These are phyloP conservation scores for Pseudonitzschia multistriata DNA, from an alignment of 108 stramenopile species.

Conservation along the genomic window DNA sequence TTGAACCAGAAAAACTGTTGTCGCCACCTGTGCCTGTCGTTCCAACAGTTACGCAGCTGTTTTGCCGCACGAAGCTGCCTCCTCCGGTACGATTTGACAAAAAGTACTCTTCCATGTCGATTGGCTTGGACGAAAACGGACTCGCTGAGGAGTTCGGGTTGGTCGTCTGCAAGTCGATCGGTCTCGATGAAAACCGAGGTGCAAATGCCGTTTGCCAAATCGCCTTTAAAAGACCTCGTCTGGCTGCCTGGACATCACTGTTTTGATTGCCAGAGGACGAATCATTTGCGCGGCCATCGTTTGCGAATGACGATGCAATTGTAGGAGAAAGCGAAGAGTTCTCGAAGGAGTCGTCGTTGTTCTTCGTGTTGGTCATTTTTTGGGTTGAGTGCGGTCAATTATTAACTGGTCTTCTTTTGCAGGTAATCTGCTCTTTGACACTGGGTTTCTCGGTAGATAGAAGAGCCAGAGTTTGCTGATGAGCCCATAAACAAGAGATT, in stretches of 20 bases:
- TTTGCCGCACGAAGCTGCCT: slow-evolving; percentile 11
- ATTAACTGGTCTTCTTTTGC: too few relatives aligned
- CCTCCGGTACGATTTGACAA: neutral
- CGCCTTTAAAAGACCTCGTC: slow-evolving; percentile 21
- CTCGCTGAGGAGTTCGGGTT: neutral
- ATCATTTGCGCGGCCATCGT: neutral
- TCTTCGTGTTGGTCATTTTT: too few relatives aligned
- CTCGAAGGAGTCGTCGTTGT: neutral
- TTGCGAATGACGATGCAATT: slow-evolving; percentile 1
- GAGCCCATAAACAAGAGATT: too few relatives aligned
- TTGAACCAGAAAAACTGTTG: neutral
- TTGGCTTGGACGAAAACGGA: slow-evolving; percentile 7
- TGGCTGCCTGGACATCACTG: slow-evolving; percentile 6
- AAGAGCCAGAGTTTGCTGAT: too few relatives aligned
- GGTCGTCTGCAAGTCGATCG: slow-evolving; percentile 12
- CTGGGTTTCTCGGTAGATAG: too few relatives aligned
- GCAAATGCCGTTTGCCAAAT: slow-evolving; percentile 27
- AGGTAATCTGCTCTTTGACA: too few relatives aligned
- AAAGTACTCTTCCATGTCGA: slow-evolving; percentile 28
- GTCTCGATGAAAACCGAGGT: slow-evolving; percentile 27
- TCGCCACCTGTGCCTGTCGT: neutral
- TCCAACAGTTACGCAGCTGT: neutral
- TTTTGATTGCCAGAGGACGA: slow-evolving; percentile 1
- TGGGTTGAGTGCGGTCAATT: too few relatives aligned
- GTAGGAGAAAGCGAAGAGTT: neutral